Conservation (phyloP, 169 alveolate species). For the Eimeria sp. region DNA sequence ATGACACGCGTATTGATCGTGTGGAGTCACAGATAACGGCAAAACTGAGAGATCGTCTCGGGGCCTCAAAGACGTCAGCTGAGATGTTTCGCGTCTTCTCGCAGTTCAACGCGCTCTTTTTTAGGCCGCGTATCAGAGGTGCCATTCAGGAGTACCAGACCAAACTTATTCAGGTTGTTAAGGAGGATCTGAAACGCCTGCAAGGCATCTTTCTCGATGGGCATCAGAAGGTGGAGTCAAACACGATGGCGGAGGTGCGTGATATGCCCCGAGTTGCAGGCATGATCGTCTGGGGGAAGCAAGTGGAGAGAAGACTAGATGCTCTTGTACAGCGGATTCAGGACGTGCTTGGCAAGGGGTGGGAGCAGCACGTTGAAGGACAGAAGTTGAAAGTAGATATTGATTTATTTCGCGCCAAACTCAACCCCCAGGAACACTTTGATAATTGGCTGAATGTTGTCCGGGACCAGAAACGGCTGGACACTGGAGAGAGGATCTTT, state of each 20-base stretch:
- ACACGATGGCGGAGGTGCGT: constrained; percentile 93
- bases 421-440: constrained; percentile 87
- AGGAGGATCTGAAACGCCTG: constrained; percentile 94
- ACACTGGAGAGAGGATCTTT: constrained; percentile 82
- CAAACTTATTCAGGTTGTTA: constrained; percentile 92
- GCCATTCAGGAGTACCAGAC: constrained; percentile 99
- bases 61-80: constrained; percentile 96
- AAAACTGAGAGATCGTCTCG: constrained; percentile 97
- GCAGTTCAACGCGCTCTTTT: constrained; percentile 97
- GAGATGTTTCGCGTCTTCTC: constrained; percentile 98
- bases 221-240: constrained; percentile 95
- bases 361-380: constrained; percentile 97
- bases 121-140: constrained; percentile 97
- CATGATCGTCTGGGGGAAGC: constrained; percentile 97
- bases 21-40: constrained; percentile 97
- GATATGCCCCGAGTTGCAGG: constrained; percentile 98
- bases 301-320: constrained; percentile 92
- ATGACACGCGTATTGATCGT: constrained; percentile 96
- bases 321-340: constrained; percentile 91
- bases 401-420: constrained; percentile 94
- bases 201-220: constrained; percentile 94
- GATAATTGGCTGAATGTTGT: constrained; percentile 93
- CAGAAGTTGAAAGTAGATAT: constrained; percentile 95
- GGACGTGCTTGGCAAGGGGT: constrained; percentile 95
- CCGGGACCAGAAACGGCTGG: constrained; percentile 87